A percentile compares a stretch with the other conserved stretches of the same genome.
These are phyloP conservation scores for Haplosporangium sp. DNA, from an alignment of 371 early-diverging fungal genomes.

Conservation along the genomic window DNA sequence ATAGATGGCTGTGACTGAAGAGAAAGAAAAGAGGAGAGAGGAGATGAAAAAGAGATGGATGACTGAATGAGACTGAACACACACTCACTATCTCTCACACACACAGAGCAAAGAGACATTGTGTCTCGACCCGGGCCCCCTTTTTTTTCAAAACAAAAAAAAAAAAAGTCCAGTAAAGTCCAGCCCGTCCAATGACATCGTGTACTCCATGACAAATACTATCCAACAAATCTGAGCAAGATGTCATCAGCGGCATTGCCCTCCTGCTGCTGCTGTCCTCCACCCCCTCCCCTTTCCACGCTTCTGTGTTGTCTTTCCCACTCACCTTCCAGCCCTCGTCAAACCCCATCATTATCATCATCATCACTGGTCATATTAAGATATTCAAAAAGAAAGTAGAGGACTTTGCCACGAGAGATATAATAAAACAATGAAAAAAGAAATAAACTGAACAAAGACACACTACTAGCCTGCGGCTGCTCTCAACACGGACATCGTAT, in stretches of 20 bases:
- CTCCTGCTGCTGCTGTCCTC: too few relatives aligned
- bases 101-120: background rate
- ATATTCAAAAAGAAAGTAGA: too few relatives aligned
- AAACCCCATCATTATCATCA: too few relatives aligned
- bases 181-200: slow-evolving; percentile 1
- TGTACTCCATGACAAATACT: background rate
- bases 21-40: background rate
- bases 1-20: background rate
- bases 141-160: slow-evolving; percentile 11
- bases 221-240: slow-evolving; percentile 4
- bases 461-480: too few relatives aligned
- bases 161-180: background rate
- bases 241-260: slow-evolving; percentile 8
- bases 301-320: slow-evolving; percentile 15
- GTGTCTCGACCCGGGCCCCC: slow-evolving; percentile 6
- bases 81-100: background rate
- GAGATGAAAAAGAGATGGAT: slow-evolving; percentile 4
- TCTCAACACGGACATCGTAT: too few relatives aligned
- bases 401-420: too few relatives aligned
- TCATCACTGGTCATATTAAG: too few relatives aligned
- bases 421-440: too few relatives aligned
- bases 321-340: background rate
- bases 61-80: background rate
- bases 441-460: too few relatives aligned
- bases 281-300: background rate